Conservation (phyloP, 495 filamentous ascomycete genomes). For the Podospora comata region DNA sequence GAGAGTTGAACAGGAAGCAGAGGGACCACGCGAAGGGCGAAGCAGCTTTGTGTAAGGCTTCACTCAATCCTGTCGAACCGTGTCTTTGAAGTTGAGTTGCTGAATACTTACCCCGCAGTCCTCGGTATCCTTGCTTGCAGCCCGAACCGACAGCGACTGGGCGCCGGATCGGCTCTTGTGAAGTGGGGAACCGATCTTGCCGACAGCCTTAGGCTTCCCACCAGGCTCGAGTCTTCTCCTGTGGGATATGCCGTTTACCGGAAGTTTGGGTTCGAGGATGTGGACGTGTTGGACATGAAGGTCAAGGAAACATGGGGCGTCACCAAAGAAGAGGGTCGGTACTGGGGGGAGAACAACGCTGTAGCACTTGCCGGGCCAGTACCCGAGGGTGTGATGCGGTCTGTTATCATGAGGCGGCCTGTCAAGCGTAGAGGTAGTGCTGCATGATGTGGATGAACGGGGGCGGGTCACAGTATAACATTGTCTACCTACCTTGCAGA, state of each 20-base stretch:
- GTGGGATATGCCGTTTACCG: conserved; percentile 29
- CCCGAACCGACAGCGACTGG: conserved; percentile 25
- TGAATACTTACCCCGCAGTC: conserved; percentile 15
- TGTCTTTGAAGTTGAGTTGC: neutral
- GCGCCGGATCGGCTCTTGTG: conserved; percentile 30
- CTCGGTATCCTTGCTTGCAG: conserved; percentile 26
- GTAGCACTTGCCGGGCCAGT: conserved; percentile 22
- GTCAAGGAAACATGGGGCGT: conserved; percentile 26
- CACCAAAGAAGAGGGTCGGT: conserved; percentile 12
- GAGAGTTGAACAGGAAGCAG: conserved; percentile 19
- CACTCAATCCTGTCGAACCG: neutral
- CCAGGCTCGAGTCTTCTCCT: conserved; percentile 28
- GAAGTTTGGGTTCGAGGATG: conserved; percentile 27
- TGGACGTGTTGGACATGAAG: conserved; percentile 25
- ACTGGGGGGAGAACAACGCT: conserved; percentile 30
- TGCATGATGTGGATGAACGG: neutral
- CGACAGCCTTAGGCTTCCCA: conserved; percentile 27
- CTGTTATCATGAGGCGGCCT: conserved; percentile 30
- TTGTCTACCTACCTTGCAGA: neutral
- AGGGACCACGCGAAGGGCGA: conserved; percentile 25
- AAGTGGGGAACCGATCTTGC: conserved; percentile 28
- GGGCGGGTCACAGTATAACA: neutral
- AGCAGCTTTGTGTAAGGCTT: conserved; percentile 25
- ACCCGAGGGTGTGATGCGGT: conserved; percentile 23
- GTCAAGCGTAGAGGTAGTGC: conserved; percentile 7